Evolutionary conservation across 768 basidiomycete species (phyloP).

Genomic region (Zangia roseola): DNA sequence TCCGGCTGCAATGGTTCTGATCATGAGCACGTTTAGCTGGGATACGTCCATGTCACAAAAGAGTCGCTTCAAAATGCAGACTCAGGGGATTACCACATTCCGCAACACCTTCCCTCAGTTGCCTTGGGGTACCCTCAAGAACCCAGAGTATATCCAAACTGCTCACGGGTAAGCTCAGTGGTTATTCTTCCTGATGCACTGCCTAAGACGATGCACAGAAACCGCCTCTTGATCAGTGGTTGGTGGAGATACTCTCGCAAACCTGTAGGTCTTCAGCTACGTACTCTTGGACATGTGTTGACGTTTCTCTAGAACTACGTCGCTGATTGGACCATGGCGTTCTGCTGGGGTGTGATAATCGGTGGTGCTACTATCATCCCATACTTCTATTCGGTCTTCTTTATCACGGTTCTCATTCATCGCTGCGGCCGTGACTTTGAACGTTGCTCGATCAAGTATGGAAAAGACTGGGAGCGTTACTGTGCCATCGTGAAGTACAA

Average conservation of each 20-base stretch:
- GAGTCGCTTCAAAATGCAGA: conserved; percentile 96
- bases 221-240: conserved; percentile 86
- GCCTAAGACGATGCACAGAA: conserved; percentile 44
- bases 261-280: conserved; percentile 55
- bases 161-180: conserved; percentile 69
- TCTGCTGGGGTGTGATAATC: conserved; percentile 81
- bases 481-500: conserved; percentile 86
- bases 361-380: conserved; percentile 81
- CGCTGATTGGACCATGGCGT: conserved; percentile 86
- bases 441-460: conserved; percentile 88
- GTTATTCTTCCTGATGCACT: neutral
- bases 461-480: conserved; percentile 92
- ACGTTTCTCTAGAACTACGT: conserved; percentile 71
- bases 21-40: conserved; percentile 55
- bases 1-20: neutral
- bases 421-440: conserved; percentile 94
- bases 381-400: conserved; percentile 97
- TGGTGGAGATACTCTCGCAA: conserved; percentile 96
- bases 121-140: conserved; percentile 75
- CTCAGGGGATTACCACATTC: conserved; percentile 80
- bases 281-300: neutral
- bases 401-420: conserved; percentile 89
- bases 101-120: conserved; percentile 94
- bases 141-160: conserved; percentile 92
- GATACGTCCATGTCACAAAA: conserved; percentile 97